Evolutionary conservation across 495 filamentous ascomycete genomes (phyloP).

Genomic region (Mycothermus thermophilus): DNA sequence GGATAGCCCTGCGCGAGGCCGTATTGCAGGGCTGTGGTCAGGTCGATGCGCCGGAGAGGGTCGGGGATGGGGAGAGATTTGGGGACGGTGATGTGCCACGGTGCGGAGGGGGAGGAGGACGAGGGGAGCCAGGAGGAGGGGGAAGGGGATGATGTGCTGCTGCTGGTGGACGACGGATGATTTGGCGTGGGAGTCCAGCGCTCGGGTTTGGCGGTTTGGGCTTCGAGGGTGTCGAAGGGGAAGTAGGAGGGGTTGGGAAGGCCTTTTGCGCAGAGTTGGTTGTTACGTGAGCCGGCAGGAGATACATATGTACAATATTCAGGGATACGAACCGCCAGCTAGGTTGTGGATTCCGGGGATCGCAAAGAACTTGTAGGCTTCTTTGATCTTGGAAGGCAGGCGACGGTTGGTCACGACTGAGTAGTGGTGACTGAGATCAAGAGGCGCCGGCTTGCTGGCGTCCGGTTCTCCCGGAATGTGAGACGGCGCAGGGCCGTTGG

Average conservation of each 20-base stretch:
- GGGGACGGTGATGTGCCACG: conserved; percentile 53
- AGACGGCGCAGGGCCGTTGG: no score
- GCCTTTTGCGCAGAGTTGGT: conserved; percentile 38
- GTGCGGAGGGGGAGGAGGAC: conserved; percentile 11
- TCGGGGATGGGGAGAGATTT: conserved; percentile 44
- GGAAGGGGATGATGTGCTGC: conserved; percentile 27
- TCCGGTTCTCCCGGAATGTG: no score
- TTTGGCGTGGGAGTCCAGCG: conserved; percentile 58
- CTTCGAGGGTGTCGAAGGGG: conserved; percentile 81
- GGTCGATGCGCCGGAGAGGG: conserved; percentile 54
- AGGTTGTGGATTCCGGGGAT: conserved; percentile 75
- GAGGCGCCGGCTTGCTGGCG: conserved; percentile 33
- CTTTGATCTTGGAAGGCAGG: conserved; percentile 50
- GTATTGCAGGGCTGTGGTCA: conserved; percentile 76
- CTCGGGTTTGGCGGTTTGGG: conserved; percentile 55
- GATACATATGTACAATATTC: no score
- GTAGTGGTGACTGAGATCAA: conserved; percentile 69
- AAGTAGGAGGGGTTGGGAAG: conserved; percentile 71
- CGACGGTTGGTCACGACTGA: conserved; percentile 53
- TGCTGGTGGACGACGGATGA: no score
- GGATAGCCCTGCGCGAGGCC: conserved; percentile 64
- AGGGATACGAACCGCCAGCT: conserved; percentile 56
- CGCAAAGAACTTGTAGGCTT: conserved; percentile 69
- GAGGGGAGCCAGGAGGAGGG: no score
- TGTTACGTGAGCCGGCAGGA: no score